Conservation (phyloP, 495 filamentous ascomycete species). For the Tuber indicum region DNA sequence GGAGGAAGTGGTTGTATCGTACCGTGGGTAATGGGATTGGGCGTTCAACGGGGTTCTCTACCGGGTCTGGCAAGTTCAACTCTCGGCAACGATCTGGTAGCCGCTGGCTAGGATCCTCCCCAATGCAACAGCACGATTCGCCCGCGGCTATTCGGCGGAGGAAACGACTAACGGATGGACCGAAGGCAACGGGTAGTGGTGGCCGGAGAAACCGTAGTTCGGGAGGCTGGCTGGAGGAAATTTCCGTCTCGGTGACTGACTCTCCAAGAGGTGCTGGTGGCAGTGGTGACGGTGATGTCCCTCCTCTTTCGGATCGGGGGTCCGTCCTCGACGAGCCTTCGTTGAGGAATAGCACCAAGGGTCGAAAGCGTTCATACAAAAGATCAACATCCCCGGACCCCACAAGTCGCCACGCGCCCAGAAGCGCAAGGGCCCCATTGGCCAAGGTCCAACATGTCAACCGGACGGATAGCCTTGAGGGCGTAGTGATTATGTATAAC, state of each 20-base stretch:
- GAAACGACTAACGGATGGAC: conserved; percentile 9
- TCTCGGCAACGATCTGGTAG: conserved; percentile 27
- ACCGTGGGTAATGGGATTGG: conserved; percentile 19
- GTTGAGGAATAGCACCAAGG: not conserved
- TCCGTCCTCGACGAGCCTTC: not conserved
- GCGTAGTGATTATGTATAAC: conserved; percentile 81
- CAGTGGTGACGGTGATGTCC: not conserved
- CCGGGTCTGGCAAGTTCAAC: conserved; percentile 43
- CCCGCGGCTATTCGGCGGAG: conserved; percentile 11
- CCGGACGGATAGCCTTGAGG: conserved; percentile 74
- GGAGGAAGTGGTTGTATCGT: conserved; percentile 12
- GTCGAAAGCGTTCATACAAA: conserved; percentile 11
- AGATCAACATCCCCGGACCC: conserved; percentile 40
- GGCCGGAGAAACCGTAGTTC: conserved; percentile 43
- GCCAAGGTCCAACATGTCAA: conserved; percentile 87
- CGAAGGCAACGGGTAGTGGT: conserved; percentile 21
- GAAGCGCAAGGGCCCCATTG: conserved; percentile 63
- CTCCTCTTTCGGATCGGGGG: conserved; percentile 18
- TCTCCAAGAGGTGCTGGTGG: conserved; percentile 38
- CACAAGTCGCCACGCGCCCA: conserved; percentile 46
- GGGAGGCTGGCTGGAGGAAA: conserved; percentile 47
- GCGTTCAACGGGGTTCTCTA: conserved; percentile 35
- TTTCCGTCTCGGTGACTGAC: conserved; percentile 48
- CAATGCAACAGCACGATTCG: conserved; percentile 10
- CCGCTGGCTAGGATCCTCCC: conserved; percentile 3